Evolutionary conservation across 257 asterid species (phyloP), one percentile per base, ranked within the genome.

Genomic region (Solanum raphanifolium): DNA sequence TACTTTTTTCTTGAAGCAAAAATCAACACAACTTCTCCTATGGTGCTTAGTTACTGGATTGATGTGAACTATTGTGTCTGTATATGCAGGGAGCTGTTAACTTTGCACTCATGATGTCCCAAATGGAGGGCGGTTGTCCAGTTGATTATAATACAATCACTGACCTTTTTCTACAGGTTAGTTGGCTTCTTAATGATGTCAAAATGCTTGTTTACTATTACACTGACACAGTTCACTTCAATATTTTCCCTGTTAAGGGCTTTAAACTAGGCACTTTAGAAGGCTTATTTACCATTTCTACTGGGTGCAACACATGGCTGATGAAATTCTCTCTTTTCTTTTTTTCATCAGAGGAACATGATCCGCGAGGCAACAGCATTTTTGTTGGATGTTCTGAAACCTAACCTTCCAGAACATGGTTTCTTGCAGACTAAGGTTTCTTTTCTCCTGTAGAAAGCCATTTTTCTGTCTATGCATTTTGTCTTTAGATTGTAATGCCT

Each of bases 121-220:
- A 97, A 94, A 97, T 97, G 99, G 99, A 97, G 91, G 99, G 99
- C 74, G 99, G 99, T 31, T 97, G 99, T 84, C 99, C 99, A 6
- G 93, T 97, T 90, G 99, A 97, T 90, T 97, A 94, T 93, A 97
- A 97, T 88, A 97, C 99, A 88, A 97, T 97, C 86, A 95, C 99
- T 2, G 99, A 96, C 91, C 98, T 97, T 85, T 97, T 97, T 91
- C 99, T 97, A 86, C 99, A 97, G 99, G 99, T 96, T 43, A 88
- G 11, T 79, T 48, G 85, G 41, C 68, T 81, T 46, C 68, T 81
- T 46, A 29, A 29, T 81, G 85, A 46, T 29, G 39, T 46, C 85
- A 81, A 81, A 81, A 29, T 46, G 41, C 68, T 46, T 82, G 86
- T 48, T 82, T 48, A 48, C 43, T 20, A 52, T 48, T 31, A 48